Base-by-base conservation (phyloP, 1,284 basidiomycete genomes). In the Cryptococcus sp. region DNA sequence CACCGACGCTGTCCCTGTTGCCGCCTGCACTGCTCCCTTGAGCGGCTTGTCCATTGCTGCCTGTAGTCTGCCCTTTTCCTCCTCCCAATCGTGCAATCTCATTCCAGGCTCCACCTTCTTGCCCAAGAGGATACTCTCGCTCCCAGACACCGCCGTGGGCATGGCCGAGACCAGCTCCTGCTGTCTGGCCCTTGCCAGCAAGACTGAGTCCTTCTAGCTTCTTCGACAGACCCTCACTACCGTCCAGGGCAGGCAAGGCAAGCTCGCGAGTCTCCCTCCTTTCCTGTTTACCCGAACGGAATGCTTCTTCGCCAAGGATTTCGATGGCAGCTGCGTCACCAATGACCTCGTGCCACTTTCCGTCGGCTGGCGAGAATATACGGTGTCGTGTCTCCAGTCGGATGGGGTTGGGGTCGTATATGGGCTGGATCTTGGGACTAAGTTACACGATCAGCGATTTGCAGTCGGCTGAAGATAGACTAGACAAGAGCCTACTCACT, bases 391-490 rank as follows among this genome's bases (percentile, higher is more conserved):
- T 63, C 1, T 62, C 59, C 23, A 72, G 63, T 8, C 63, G 23
- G 45, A 68, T 70, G 3, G 74, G 74, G 37, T 68, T 46, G 4
- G 74, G 73, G 53, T 74, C 72, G 49, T 61, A 50, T 51, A 78
- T 68, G 20, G 76, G 76, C 52, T 74, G 73, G 52, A 78, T 76
- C 56, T 65, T 67, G 16, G 75, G 75, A 57, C 75, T 74, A 51
- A 4, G 16, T 44, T 7, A 23, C 8, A 34, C 29, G 17, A 26
- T 40, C 25, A 38, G 22, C 8, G 19, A 23, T 41, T 5, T 45
- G 48, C 19, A 25, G 22, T 8, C 1, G 13, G n/a, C 26, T 20
- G n/a, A 19, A 1, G 4, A 15, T 23, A 43, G n/a, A 29, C 5
- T 40, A 10, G 17, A n/a, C n/a, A n/a, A 41, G 45, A 46, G 25